Percentiles rank a stretch among this genome's conserved stretches.
Conservation (phyloP, 306 rosid genomes). For the Echinosophora koreensis region DNA sequence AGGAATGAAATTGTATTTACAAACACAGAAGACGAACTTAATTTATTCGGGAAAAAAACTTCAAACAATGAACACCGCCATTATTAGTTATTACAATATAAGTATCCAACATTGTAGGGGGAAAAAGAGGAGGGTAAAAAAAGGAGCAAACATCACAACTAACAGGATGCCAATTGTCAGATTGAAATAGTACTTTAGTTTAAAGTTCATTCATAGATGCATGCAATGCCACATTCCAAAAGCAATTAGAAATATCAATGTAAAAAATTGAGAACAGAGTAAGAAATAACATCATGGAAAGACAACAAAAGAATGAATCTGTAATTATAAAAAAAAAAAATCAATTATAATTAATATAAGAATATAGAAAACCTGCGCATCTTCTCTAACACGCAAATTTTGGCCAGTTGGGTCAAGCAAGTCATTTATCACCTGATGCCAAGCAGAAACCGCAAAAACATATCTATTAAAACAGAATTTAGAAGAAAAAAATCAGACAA, state of each 20-base stretch:
- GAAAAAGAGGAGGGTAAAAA: not conserved
- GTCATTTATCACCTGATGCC: slow-evolving; percentile 92
- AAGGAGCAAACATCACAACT: slow-evolving; percentile 23
- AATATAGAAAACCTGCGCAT: slow-evolving; percentile 77
- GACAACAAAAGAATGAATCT: not conserved
- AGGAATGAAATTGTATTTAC: slow-evolving; percentile 11
- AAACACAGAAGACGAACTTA: not conserved
- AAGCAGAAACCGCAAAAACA: slow-evolving; percentile 47
- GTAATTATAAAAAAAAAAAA: slow-evolving; percentile 24
- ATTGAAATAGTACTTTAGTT: not conserved
- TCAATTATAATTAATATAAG: slow-evolving; percentile 23
- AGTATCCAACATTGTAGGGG: not conserved
- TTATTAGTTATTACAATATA: not conserved
- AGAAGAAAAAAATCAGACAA: not conserved
- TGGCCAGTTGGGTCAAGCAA: slow-evolving; percentile 99
- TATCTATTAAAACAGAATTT: slow-evolving; percentile 41
- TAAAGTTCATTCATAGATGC: slow-evolving; percentile 28
- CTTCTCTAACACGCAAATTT: slow-evolving; percentile 99
- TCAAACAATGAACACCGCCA: not conserved
- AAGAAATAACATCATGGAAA: slow-evolving; percentile 2
- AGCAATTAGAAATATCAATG: slow-evolving; percentile 16
- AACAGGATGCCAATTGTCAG: not conserved
- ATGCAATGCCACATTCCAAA: slow-evolving; percentile 37
- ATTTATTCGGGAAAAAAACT: slow-evolving; percentile 4
- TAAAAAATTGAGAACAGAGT: slow-evolving; percentile 17